Base-by-base conservation (phyloP, 176 grass and related monocot genomes). In the sorghum (Sorghum bicolor) region DNA sequence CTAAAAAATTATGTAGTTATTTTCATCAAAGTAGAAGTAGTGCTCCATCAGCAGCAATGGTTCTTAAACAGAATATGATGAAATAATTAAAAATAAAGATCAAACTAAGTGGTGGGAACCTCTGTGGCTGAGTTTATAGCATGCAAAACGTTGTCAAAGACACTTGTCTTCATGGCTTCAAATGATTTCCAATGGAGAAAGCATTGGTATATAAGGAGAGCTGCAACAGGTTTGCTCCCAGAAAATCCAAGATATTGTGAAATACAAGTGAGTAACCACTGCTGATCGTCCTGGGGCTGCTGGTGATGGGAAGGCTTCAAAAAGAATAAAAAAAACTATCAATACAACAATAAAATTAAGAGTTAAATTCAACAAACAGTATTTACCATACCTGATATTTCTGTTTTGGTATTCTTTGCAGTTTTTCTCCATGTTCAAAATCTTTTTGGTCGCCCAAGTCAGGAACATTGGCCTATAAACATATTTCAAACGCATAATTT, bases 131-230 rank as follows among this genome's bases (percentile, higher is more conserved):
- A 87, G 83, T 85, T 94, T 89, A 94, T 89, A 71, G 89, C 71
- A 74, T 91, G 86, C 62, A 94, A 70, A 81, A 94, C 87, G 75
- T 26, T 88, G 57, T 94, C 89, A 55, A 94, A 91, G 81, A 91
- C 60, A 72, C 70, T 25, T 0, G 89, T 94, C 70, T 90, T 94
- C 86, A 91, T 90, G 72, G 86, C 83, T 94, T 94, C 92, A 91
- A 94, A 94, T 68, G 92, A 94, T 91, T 86, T 94, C 92, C 92
- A 94, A 60, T 81, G 75, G 71, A 91, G 38, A 71, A 94, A 80
- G 83, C 80, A 89, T 83, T 89, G 89, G 50, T 94, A 91, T 84
- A 94, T 94, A 83, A 94, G 83, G 82, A 91, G 84, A 67, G 92
- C 86, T 67, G 86, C 86, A 79, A 91, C 86, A 77, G 92, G 92